phyloP scores from a whole-genome alignment of 2,329 filamentous ascomycete species.

The Fusarium algeriense region DNA sequence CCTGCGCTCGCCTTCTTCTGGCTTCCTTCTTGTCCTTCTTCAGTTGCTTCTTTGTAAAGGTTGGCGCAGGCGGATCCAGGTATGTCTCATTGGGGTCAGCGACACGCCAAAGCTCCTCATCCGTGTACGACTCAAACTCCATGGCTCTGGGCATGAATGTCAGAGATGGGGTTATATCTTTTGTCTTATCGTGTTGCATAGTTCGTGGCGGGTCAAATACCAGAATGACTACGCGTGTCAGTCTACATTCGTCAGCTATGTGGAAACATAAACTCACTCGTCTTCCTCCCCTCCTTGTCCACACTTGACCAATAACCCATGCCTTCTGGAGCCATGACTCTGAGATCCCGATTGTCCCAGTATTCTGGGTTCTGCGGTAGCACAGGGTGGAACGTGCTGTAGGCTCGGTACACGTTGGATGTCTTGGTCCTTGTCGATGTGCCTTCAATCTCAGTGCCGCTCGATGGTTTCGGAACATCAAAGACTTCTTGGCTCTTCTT shows the following conservation, averaged over 20 bases:
- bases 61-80: constrained; percentile 45
- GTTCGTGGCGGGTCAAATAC: constrained; percentile 41
- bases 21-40: constrained; percentile 26
- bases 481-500: neutral
- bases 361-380: constrained; percentile 38
- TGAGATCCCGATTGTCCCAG: constrained; percentile 46
- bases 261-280: constrained; percentile 24
- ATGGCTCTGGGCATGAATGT: constrained; percentile 49
- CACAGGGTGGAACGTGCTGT: constrained; percentile 45
- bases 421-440: constrained; percentile 36
- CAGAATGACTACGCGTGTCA: constrained; percentile 38
- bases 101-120: constrained; percentile 46
- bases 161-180: constrained; percentile 30
- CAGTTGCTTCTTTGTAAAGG: constrained; percentile 3
- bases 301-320: constrained; percentile 42
- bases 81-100: constrained; percentile 45
- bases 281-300: constrained; percentile 34
- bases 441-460: constrained; percentile 6
- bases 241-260: neutral
- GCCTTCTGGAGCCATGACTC: constrained; percentile 47
- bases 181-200: constrained; percentile 43
- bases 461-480: neutral
- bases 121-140: constrained; percentile 48
- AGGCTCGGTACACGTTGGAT: constrained; percentile 47
- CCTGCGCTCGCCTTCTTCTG: constrained; percentile 6